phyloP scores from a whole-genome alignment of 129 eudicot genomes.

The Dittrichia graveolens region DNA sequence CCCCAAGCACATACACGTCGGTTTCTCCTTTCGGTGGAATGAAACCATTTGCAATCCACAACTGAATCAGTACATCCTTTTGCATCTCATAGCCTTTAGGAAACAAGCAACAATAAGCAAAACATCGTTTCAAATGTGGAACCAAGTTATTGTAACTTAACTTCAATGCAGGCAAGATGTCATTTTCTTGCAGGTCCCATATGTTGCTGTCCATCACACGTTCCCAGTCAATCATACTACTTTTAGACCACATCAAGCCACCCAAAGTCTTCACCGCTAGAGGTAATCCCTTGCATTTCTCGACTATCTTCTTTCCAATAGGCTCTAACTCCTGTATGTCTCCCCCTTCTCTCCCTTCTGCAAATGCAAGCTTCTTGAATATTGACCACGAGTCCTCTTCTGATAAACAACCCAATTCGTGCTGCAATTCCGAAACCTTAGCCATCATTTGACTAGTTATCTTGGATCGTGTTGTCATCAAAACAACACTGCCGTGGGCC shows the following conservation, averaged over 20 bases:
- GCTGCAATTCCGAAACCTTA: constrained; percentile 12
- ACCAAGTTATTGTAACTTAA: constrained; percentile 3
- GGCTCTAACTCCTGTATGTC: constrained; percentile 18
- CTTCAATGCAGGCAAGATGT: neutral
- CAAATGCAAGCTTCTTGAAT: constrained; percentile 32
- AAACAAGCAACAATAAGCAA: too few species aligned
- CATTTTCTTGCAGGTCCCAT: neutral
- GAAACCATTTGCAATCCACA: neutral
- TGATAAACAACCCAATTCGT: constrained; percentile 27
- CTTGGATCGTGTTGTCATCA: constrained; percentile 30
- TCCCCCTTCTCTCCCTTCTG: constrained; percentile 9
- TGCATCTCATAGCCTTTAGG: neutral
- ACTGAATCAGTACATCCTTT: neutral
- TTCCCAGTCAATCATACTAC: neutral
- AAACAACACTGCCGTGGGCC: constrained; percentile 23
- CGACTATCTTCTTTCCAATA: constrained; percentile 14
- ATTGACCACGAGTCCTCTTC: constrained; percentile 26
- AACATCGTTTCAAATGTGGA: constrained; percentile 1
- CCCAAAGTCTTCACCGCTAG: constrained; percentile 10
- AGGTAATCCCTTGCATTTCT: constrained; percentile 19
- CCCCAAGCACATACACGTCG: neutral
- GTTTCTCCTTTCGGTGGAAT: neutral
- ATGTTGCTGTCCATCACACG: neutral
- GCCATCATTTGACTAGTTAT: constrained; percentile 18
- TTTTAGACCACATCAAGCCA: constrained; percentile 9